Conservation (phyloP, 164 flowering plant genomes). For the Stephania japonica region DNA sequence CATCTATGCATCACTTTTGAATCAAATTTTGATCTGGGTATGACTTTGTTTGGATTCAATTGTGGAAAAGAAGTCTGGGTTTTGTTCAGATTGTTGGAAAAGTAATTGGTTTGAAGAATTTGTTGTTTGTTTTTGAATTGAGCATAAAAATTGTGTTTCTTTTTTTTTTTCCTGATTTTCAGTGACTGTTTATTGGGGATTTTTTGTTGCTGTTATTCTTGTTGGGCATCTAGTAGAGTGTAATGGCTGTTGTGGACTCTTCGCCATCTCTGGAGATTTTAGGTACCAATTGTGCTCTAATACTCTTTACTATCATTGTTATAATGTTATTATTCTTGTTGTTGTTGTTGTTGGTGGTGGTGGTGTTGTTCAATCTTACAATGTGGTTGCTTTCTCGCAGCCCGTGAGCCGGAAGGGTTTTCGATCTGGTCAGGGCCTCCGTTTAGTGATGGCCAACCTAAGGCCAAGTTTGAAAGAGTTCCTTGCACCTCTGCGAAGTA, state of each 20-base stretch:
- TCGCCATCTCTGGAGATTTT: slow-evolving; percentile 8
- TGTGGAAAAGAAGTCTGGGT: not conserved
- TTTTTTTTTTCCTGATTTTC: not conserved
- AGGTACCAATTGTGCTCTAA: not conserved
- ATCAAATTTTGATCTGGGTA: not conserved
- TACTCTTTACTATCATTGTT: not conserved
- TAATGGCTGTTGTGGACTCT: slow-evolving; percentile 6
- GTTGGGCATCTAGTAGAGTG: not conserved
- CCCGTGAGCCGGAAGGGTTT: slow-evolving; percentile 73
- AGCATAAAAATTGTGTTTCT: not conserved
- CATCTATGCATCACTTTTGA: not conserved
- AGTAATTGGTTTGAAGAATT: not conserved
- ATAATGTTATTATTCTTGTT: not conserved
- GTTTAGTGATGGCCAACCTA: slow-evolving; percentile 56
- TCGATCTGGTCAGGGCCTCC: slow-evolving; percentile 88
- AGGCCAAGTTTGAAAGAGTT: slow-evolving; percentile 46
- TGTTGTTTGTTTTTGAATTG: not conserved
- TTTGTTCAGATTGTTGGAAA: not conserved
- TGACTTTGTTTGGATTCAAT: not conserved
- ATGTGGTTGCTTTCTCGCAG: slow-evolving; percentile 19
- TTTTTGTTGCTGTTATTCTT: not conserved
- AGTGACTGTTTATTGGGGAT: not conserved
- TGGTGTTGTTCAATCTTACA: not conserved
- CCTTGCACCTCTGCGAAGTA: slow-evolving; percentile 56
- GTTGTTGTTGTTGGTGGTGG: not conserved